Evolutionary conservation across 768 basidiomycete species (phyloP).

Genomic region (Pleurotus giganteus): DNA sequence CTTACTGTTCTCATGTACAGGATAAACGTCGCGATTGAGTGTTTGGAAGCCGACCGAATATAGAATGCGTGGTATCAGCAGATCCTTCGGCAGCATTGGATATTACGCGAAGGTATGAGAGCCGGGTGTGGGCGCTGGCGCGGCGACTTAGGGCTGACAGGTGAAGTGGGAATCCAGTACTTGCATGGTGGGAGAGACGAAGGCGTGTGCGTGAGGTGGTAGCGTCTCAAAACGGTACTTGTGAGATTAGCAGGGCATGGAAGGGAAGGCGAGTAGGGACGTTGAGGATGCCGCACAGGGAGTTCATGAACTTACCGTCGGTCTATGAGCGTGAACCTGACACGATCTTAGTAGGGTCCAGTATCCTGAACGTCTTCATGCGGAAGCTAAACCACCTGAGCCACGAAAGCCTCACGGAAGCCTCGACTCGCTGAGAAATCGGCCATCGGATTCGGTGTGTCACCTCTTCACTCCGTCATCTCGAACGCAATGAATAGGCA

Average conservation of each 20-base stretch:
- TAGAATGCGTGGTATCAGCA: not conserved
- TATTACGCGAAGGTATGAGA: not conserved
- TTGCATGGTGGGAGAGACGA: not conserved
- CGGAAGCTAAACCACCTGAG: not conserved
- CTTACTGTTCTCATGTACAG: not conserved
- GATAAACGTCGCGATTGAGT: not conserved
- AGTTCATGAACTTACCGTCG: constrained; percentile 5
- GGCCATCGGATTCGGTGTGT: no score
- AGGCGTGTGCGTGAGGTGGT: not conserved
- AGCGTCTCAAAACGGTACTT: not conserved
- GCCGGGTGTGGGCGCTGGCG: not conserved
- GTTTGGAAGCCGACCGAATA: not conserved
- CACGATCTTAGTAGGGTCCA: not conserved
- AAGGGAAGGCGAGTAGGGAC: not conserved
- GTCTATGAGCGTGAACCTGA: not conserved
- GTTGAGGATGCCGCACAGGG: constrained; percentile 2
- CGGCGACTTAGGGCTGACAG: not conserved
- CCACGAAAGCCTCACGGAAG: no score
- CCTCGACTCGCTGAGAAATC: no score
- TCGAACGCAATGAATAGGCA: no score
- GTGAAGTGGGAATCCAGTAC: not conserved
- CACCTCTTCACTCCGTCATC: no score
- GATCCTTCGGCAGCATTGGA: not conserved
- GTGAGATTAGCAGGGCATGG: no score
- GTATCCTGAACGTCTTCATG: not conserved